A percentile compares a stretch with the other conserved stretches of the same genome.
Evolutionary conservation across 2,329 filamentous ascomycete species (phyloP).

Genomic region (Aspergillus versicolor): DNA sequence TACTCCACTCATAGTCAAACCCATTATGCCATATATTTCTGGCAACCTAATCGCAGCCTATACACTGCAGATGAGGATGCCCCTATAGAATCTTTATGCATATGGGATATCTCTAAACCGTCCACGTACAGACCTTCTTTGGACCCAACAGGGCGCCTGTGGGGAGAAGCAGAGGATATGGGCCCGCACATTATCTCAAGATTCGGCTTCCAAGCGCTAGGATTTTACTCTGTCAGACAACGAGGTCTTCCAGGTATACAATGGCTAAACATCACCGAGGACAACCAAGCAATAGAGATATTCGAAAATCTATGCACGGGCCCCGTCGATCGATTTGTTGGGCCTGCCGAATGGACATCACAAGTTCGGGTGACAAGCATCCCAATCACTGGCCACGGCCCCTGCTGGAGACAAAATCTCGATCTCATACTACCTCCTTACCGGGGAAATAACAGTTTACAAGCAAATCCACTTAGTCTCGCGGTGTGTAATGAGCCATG

Average conservation of each 20-base stretch:
- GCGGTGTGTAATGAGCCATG: slow-evolving; percentile 27
- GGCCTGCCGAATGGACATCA: slow-evolving; percentile 40
- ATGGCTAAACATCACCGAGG: slow-evolving; percentile 52
- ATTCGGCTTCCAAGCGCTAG: slow-evolving; percentile 54
- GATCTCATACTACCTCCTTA: slow-evolving; percentile 48
- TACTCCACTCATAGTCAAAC: slow-evolving; percentile 60
- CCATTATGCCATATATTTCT: slow-evolving; percentile 63
- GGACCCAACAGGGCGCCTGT: slow-evolving; percentile 45
- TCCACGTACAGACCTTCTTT: slow-evolving; percentile 52
- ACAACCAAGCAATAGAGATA: slow-evolving; percentile 51
- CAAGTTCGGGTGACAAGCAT: slow-evolving; percentile 54
- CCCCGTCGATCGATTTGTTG: slow-evolving; percentile 48
- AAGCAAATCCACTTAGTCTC: slow-evolving; percentile 29
- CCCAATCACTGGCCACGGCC: slow-evolving; percentile 53
- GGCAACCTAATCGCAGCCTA: slow-evolving; percentile 58
- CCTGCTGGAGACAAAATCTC: slow-evolving; percentile 50
- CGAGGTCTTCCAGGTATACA: slow-evolving; percentile 51
- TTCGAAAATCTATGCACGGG: slow-evolving; percentile 57
- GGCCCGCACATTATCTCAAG: slow-evolving; percentile 49
- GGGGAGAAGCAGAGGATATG: slow-evolving; percentile 32
- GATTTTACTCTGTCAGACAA: slow-evolving; percentile 55
- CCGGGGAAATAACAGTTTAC: slow-evolving; percentile 41
- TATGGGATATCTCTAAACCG: slow-evolving; percentile 59
- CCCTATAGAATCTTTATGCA: slow-evolving; percentile 57
- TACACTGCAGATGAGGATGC: slow-evolving; percentile 55